Conservation (phyloP, 31 red algal genomes). For the Porphyra umbilicalis region DNA sequence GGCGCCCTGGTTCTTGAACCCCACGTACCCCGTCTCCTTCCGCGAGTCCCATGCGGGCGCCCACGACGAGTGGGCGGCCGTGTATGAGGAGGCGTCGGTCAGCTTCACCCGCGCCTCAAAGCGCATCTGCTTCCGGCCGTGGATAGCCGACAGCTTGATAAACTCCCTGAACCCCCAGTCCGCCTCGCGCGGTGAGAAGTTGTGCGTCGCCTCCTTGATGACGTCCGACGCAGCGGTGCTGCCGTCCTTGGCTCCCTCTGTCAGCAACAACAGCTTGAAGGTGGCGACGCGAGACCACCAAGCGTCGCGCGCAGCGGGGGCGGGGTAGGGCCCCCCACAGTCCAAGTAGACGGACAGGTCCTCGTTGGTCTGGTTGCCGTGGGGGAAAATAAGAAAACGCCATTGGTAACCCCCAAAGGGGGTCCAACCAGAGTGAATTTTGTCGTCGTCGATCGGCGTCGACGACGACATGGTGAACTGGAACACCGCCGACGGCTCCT, state of each 20-base stretch:
- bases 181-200: constrained; percentile 65
- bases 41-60: constrained; percentile 54
- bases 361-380: constrained; percentile 59
- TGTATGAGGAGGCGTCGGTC: constrained; percentile 23
- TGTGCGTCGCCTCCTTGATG: constrained; percentile 62
- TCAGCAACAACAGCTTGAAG: constrained; percentile 1
- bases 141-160: constrained; percentile 45
- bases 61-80: constrained; percentile 9
- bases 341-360: constrained; percentile 86
- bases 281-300: constrained; percentile 1
- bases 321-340: constrained; percentile 63
- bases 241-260: neutral
- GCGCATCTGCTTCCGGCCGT: constrained; percentile 38
- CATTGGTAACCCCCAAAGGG: constrained; percentile 56
- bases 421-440: constrained; percentile 52
- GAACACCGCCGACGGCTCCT: neutral
- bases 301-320: constrained; percentile 3
- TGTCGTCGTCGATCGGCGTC: constrained; percentile 1
- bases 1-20: constrained; percentile 97
- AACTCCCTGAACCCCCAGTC: constrained; percentile 99
- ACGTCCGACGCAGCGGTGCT: constrained; percentile 3
- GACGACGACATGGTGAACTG: neutral
- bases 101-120: constrained; percentile 63
- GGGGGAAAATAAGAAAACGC: constrained; percentile 93
- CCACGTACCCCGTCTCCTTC: constrained; percentile 91